Conservation (phyloP, 164 flowering plant genomes). For the Kingdonia uniflora region DNA sequence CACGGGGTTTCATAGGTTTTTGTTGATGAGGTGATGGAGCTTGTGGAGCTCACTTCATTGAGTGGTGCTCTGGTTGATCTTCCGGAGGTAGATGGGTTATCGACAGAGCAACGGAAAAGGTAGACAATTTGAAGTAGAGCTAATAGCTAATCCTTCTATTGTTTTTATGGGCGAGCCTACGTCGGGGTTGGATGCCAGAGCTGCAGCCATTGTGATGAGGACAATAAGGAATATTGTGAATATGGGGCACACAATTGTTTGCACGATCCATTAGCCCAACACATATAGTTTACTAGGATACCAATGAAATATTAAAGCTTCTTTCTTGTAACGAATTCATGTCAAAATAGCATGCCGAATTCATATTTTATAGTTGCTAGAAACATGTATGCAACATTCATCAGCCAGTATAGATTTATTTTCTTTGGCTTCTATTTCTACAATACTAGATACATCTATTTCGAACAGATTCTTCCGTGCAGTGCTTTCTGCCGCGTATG, state of each 20-base stretch:
- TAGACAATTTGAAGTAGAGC: conserved; percentile 95
- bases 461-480: neutral
- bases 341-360: neutral
- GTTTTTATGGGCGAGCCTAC: conserved; percentile 99
- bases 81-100: conserved; percentile 93
- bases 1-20: conserved; percentile 48
- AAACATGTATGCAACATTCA: too few relatives aligned
- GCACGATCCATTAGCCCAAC: conserved; percentile 99
- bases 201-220: conserved; percentile 99
- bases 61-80: conserved; percentile 89
- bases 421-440: too few relatives aligned
- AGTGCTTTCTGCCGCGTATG: neutral
- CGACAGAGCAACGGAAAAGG: conserved; percentile 94
- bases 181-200: conserved; percentile 92
- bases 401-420: too few relatives aligned
- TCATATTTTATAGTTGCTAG: neutral
- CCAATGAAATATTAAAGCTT: too few relatives aligned
- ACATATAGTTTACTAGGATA: conserved; percentile 29
- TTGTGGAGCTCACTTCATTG: conserved; percentile 82
- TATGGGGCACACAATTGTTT: conserved; percentile 95
- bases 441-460: too few relatives aligned
- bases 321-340: neutral
- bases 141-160: conserved; percentile 95
- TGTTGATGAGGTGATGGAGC: conserved; percentile 97
- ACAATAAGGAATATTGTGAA: conserved; percentile 96